phyloP scores from a whole-genome alignment of 768 basidiomycete genomes.

The Exsudoporus frostii region DNA sequence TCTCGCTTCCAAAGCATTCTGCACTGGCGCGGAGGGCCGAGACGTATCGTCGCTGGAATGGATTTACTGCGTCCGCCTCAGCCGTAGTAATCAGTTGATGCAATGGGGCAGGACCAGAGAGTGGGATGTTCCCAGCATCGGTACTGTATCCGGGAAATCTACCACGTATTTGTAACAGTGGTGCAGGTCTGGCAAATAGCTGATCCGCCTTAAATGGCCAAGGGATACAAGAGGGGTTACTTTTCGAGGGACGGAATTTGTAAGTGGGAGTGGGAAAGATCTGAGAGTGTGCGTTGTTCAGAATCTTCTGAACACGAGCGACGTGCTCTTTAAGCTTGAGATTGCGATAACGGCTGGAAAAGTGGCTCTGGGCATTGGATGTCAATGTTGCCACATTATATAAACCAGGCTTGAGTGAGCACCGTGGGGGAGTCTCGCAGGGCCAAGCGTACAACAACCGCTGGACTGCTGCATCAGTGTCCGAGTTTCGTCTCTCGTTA shows the following conservation, averaged over 20 bases:
- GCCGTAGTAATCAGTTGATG: slow-evolving; percentile 2
- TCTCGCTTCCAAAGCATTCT: slow-evolving; percentile 5
- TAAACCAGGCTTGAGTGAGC: not conserved
- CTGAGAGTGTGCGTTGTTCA: not conserved
- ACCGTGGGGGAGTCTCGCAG: slow-evolving; percentile 9
- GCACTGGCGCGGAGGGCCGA: slow-evolving; percentile 11
- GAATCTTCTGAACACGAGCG: slow-evolving; percentile 3
- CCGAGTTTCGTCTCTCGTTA: not conserved
- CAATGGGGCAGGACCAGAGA: not conserved
- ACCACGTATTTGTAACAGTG: not conserved
- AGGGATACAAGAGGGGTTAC: not conserved
- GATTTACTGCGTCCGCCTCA: slow-evolving; percentile 4
- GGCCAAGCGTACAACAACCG: slow-evolving; percentile 18
- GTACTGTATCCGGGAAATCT: not conserved
- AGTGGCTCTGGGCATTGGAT: not conserved
- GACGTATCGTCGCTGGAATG: slow-evolving; percentile 9
- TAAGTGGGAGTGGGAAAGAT: not conserved
- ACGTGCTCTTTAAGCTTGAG: slow-evolving; percentile 15
- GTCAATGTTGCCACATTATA: slow-evolving; percentile 7
- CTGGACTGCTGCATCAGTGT: not conserved
- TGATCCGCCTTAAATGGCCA: not conserved
- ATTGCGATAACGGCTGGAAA: slow-evolving; percentile 20
- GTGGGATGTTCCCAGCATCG: not conserved
- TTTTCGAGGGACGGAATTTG: not conserved
- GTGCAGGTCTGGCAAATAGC: slow-evolving; percentile 6